Evolutionary conservation across 495 filamentous ascomycete genomes (phyloP).

Genomic region (Penicillium cinerascens): DNA sequence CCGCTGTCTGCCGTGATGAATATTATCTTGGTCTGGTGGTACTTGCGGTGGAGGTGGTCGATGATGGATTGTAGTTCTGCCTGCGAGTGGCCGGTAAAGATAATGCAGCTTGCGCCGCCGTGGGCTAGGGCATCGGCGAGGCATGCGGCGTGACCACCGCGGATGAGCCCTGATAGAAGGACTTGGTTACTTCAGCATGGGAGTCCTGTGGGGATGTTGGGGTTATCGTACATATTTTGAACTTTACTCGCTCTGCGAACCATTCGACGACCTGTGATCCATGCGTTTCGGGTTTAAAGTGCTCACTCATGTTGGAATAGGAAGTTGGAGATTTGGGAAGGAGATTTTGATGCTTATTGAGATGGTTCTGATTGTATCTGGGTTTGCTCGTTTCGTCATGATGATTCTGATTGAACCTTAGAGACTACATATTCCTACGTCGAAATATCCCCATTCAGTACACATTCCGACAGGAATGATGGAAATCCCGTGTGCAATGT

Average conservation of each 20-base stretch:
- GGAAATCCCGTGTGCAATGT: too few relatives aligned
- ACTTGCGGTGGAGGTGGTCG: slow-evolving; percentile 31
- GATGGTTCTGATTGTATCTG: too few relatives aligned
- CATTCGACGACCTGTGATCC: slow-evolving; percentile 32
- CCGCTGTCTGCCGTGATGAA: slow-evolving; percentile 18
- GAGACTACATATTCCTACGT: too few relatives aligned
- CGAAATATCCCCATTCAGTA: too few relatives aligned
- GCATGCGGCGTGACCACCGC: slow-evolving; percentile 14
- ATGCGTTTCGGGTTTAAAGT: slow-evolving; percentile 23
- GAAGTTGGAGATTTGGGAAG: not conserved
- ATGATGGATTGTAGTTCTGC: slow-evolving; percentile 37
- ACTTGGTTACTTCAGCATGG: slow-evolving; percentile 4
- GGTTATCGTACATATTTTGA: slow-evolving; percentile 33
- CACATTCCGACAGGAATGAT: too few relatives aligned
- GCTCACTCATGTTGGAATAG: slow-evolving; percentile 6
- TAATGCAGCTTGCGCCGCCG: slow-evolving; percentile 37
- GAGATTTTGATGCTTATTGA: not conserved
- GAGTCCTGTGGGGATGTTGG: not conserved
- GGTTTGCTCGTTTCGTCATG: slow-evolving; percentile 5
- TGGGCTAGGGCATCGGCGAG: slow-evolving; percentile 23
- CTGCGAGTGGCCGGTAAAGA: slow-evolving; percentile 41
- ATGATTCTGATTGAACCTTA: not conserved
- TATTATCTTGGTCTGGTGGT: slow-evolving; percentile 17
- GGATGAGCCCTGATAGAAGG: slow-evolving; percentile 13
- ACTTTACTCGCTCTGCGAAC: slow-evolving; percentile 35